These are phyloP conservation scores for Cunninghamia lanceolata DNA, from an alignment of 75 land plant species.

Conservation along the genomic window DNA sequence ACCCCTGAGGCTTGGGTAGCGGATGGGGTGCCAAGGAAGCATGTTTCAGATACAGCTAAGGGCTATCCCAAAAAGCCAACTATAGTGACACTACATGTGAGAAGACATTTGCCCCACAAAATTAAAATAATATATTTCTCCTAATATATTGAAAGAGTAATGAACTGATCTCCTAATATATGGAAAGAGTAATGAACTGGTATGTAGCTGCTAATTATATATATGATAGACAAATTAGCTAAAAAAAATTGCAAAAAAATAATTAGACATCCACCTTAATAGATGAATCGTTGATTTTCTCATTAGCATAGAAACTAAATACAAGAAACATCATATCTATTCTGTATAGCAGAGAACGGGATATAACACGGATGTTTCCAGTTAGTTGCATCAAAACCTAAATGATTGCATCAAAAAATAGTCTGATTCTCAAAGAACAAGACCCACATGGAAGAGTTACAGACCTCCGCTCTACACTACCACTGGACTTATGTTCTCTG, in stretches of 20 bases:
- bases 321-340: background rate
- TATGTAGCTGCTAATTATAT: background rate
- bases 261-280: background rate
- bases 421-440: constrained; percentile 52
- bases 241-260: background rate
- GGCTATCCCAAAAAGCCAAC: background rate
- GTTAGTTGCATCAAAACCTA: background rate
- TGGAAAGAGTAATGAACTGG: background rate
- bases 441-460: constrained; percentile 69
- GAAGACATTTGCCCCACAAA: background rate
- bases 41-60: background rate
- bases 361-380: background rate
- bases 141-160: background rate
- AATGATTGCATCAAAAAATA: background rate
- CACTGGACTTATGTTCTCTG: background rate
- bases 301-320: background rate
- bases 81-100: background rate
- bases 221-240: background rate
- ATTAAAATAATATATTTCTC: background rate
- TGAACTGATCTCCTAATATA: background rate
- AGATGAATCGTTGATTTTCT: background rate
- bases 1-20: background rate
- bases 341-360: background rate
- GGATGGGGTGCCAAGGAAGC: background rate
- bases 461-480: constrained; percentile 27